Evolutionary conservation across 805 yeast genomes (phyloP), one percentile per base, ranked within the genome.

Genomic region (Cyberlindnera subsufficiens): DNA sequence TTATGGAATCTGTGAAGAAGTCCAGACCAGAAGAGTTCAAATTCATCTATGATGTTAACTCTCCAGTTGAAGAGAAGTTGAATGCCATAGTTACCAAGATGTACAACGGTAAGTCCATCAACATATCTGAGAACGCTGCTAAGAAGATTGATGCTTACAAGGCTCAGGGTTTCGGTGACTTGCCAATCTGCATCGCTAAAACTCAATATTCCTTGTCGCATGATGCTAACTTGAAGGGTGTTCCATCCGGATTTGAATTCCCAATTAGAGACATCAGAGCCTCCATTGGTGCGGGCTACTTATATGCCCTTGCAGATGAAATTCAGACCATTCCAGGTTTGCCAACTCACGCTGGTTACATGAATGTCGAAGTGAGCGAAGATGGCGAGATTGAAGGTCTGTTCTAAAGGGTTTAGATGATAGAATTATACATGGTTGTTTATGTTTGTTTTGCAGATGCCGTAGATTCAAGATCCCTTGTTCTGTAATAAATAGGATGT

Each of bases 261-360:
- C 95, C 95, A 44, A 80, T 85, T 53, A 75, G 91, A 68, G 95
- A 85, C 53, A 80, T 85, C 44, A 75, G 86, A 60, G 82, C 82
- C 15, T 78, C 85, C 17, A 74, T 82, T 52, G 95, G 95, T 65
- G 93, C 93, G 32, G 93, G 93, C 5, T 85, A 85, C 65, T 71
- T 85, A 63, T 85, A 84, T 58, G 93, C 91, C 5, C 71, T 85
- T 55, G 93, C 95, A 5, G 93, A 88, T 42, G 90, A 84, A 63
- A 85, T 85, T 57, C 86, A 81, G 71, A 85, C 95, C 36, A 85
- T 85, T 56, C 95, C 95, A 25, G 93, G 95, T 46, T 72, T 85
- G 61, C 86, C 93, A 44, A 85, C 95, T 4, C 86, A 83, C 59
- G 80, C 86, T 61, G 93, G 95, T 33, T 85, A 80, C 67, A 85